Evolutionary conservation across 140 eudicot species (phyloP).

Genomic region (Senecio squalidus): DNA sequence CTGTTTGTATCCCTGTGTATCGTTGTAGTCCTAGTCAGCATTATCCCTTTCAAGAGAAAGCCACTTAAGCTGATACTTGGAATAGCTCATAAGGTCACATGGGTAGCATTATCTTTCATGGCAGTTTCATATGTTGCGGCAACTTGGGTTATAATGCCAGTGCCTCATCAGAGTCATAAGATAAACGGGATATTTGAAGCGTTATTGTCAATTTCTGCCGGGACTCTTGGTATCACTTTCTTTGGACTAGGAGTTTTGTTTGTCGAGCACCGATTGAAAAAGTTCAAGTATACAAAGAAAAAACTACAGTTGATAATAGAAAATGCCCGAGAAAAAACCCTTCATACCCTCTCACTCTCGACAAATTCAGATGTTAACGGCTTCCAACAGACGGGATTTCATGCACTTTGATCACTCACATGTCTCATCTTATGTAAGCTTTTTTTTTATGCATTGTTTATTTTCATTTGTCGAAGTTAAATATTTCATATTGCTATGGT

Average conservation of each 20-base stretch:
- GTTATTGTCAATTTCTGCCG: slow-evolving; percentile 14
- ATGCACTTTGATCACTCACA: neutral
- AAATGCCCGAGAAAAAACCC: too few relatives aligned
- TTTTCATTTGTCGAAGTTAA: too few relatives aligned
- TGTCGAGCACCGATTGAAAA: slow-evolving; percentile 2
- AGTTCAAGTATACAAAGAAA: neutral
- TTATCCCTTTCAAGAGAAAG: slow-evolving; percentile 28
- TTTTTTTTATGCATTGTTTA: too few relatives aligned
- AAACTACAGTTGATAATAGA: neutral
- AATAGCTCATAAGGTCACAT: slow-evolving; percentile 9
- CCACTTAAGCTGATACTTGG: slow-evolving; percentile 15
- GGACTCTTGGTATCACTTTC: slow-evolving; percentile 22
- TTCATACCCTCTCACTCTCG: slow-evolving; percentile 1
- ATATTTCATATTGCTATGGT: too few relatives aligned
- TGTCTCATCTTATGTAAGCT: too few relatives aligned
- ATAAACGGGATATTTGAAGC: slow-evolving; percentile 15
- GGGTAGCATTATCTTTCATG: slow-evolving; percentile 39
- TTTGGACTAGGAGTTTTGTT: slow-evolving; percentile 11
- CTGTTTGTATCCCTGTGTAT: slow-evolving; percentile 24
- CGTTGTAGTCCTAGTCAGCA: slow-evolving; percentile 29
- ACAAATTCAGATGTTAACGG: slow-evolving; percentile 12
- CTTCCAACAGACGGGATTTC: neutral
- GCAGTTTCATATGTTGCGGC: slow-evolving; percentile 29
- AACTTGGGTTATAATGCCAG: slow-evolving; percentile 22
- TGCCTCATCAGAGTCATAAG: neutral